Conservation (phyloP, 192 early-diverging fungal species). For the Podila epicladia region DNA sequence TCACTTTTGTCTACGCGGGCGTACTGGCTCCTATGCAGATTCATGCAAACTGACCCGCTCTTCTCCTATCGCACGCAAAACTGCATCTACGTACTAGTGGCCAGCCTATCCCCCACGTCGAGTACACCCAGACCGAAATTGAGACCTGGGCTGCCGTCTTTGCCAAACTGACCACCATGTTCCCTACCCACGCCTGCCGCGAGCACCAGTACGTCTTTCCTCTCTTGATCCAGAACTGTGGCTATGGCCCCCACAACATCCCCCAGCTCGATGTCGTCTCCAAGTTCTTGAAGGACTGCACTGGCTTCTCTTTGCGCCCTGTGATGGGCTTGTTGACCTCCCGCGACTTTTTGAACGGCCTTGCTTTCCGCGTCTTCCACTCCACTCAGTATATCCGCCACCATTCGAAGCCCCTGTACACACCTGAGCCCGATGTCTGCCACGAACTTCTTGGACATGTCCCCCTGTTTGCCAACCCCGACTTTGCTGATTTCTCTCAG, state of each 20-base stretch:
- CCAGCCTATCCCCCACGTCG: slow-evolving; percentile 78
- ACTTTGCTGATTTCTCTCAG: slow-evolving; percentile 94
- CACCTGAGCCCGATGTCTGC: slow-evolving; percentile 95
- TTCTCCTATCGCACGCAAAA: neutral
- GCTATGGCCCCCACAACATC: slow-evolving; percentile 83
- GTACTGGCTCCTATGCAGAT: neutral
- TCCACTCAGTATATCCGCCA: slow-evolving; percentile 98
- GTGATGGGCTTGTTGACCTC: slow-evolving; percentile 94
- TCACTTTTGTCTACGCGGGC: neutral
- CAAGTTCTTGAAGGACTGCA: slow-evolving; percentile 91
- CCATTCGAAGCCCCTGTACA: slow-evolving; percentile 89
- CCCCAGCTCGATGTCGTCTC: slow-evolving; percentile 93
- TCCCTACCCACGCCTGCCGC: slow-evolving; percentile 88
- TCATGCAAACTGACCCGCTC: neutral
- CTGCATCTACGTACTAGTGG: slow-evolving; percentile 57
- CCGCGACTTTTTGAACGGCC: slow-evolving; percentile 94
- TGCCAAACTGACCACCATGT: slow-evolving; percentile 76
- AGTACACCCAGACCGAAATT: slow-evolving; percentile 84
- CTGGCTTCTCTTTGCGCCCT: slow-evolving; percentile 94
- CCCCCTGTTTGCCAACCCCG: slow-evolving; percentile 81
- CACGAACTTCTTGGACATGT: slow-evolving; percentile 96
- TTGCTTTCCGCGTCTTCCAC: slow-evolving; percentile 98
- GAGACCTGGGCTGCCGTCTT: slow-evolving; percentile 89
- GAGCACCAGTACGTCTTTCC: slow-evolving; percentile 93
- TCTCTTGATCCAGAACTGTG: slow-evolving; percentile 90